Base-by-base conservation (phyloP, 2,329 filamentous ascomycete species). In the Coleophoma crateriformis region DNA sequence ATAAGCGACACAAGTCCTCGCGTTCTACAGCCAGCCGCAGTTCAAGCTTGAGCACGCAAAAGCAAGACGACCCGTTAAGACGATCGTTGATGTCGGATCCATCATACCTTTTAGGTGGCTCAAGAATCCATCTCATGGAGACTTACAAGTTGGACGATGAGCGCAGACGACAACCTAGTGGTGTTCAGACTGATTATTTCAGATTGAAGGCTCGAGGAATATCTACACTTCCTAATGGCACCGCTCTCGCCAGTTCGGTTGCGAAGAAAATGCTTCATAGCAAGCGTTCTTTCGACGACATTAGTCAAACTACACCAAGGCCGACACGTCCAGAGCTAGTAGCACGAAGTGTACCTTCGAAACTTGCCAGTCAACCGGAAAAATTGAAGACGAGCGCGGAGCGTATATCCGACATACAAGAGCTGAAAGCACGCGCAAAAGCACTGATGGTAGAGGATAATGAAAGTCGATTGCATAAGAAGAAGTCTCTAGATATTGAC, bases 101-200 rank as follows among this genome's bases (percentile, higher is more conserved):
- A 14, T 59, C 60, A 4, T 64, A 62, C 42, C 50, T 65, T 2
- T 53, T 48, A 49, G 64, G 63, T 15, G 58, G 54, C 33, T 64
- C 63, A 19, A 56, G 63, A 40, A 62, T 62, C 19, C 61, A 63
- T 50, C 50, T 61, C 2, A 49, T 63, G 40, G 47, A 55, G 6
- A 55, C 54, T n/a, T 61, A 60, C 33, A 51, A 47, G 43, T 27
- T 42, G 3, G 45, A 54, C 11, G 51, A 62, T 17, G 60, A 63
- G 34, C 47, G 40, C 15, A 54, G 56, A 17, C 53, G 50, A 20
- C 60, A 61, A 45, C 41, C 57, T 7, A 67, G 60, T 48, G 64
- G 64, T 4, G 63, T 66, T 6, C 54, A 63, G 35, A 65, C 63
- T 3, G 64, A 67, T 49, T 67, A 67, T 47, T 67, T 66, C 46